Conservation (phyloP, 2,329 filamentous ascomycete genomes). For the Alternaria brassicae region DNA sequence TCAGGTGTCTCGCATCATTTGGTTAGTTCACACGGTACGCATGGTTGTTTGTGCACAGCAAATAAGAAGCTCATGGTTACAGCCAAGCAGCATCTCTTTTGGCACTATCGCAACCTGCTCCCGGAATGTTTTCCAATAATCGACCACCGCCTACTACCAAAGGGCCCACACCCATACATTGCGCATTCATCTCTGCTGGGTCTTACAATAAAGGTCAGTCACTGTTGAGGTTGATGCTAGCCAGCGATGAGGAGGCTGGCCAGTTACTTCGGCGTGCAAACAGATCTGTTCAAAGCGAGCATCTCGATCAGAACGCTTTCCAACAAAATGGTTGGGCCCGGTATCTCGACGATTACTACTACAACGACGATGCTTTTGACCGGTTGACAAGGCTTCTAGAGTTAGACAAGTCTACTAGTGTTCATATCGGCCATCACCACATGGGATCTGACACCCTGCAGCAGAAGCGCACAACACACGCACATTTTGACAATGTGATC, state of each 20-base stretch:
- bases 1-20: neutral
- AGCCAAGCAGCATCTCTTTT: neutral
- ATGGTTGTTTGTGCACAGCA: neutral
- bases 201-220: neutral
- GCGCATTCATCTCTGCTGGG: no score
- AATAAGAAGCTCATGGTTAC: neutral
- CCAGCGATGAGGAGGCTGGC: neutral
- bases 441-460: neutral
- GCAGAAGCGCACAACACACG: neutral
- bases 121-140: neutral
- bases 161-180: neutral
- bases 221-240: neutral
- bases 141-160: neutral
- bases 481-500: neutral
- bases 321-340: neutral
- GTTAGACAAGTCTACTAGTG: neutral
- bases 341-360: neutral
- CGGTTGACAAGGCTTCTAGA: neutral
- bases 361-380: neutral
- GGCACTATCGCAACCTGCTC: neutral
- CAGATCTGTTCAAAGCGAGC: neutral
- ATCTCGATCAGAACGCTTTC: neutral
- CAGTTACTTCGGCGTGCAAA: neutral
- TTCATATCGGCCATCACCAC: neutral
- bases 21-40: neutral